Conservation (phyloP, 768 basidiomycete genomes). For the Lactarius psammicola region DNA sequence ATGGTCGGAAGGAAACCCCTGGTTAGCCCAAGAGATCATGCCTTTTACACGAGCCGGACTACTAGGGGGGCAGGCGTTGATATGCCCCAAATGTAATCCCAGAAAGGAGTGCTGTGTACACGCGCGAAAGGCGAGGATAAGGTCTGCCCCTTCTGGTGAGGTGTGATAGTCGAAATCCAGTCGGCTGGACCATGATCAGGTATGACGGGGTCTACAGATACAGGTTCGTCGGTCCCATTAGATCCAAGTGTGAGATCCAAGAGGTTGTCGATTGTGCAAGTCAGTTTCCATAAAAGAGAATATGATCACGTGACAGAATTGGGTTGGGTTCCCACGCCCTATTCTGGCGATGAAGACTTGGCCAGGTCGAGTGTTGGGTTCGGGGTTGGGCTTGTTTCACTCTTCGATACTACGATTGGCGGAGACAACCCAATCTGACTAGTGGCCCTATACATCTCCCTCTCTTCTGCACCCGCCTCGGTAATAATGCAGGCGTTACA, state of each 20-base stretch:
- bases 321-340: neutral
- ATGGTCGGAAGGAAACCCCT: conserved; percentile 15
- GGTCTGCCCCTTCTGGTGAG: conserved; percentile 11
- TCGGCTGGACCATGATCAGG: conserved; percentile 16
- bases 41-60: conserved; percentile 26
- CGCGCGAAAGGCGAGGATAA: conserved; percentile 22
- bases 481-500: conserved; percentile 65
- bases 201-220: conserved; percentile 10
- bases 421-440: conserved; percentile 6
- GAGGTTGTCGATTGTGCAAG: neutral
- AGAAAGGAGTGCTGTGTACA: conserved; percentile 24
- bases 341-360: neutral
- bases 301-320: neutral
- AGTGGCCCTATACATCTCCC: neutral
- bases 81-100: conserved; percentile 15
- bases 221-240: neutral
- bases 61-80: conserved; percentile 21
- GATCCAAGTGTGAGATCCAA: conserved; percentile 11
- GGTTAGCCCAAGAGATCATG: conserved; percentile 22
- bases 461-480: conserved; percentile 12
- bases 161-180: conserved; percentile 16
- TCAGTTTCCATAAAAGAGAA: neutral
- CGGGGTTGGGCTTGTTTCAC: conserved; percentile 7
- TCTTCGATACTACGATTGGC: conserved; percentile 8
- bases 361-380: conserved; percentile 1